Evolutionary conservation across 371 early-diverging fungal species (phyloP), one percentile per base, ranked within the genome.

Genomic region (Rhizomucor pusillus): DNA sequence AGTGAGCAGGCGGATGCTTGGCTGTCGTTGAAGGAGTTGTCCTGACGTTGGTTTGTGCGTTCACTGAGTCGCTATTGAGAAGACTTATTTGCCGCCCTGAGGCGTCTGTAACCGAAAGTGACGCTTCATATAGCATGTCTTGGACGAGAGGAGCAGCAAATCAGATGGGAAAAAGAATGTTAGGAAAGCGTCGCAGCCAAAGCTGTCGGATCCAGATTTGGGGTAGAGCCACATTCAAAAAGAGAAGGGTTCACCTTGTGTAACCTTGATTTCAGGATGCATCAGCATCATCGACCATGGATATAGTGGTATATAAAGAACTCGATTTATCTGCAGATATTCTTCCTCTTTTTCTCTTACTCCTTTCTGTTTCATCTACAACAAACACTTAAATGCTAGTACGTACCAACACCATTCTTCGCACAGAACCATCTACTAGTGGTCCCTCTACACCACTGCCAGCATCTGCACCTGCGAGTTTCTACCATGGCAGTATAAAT

Each of bases 61-160:
- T 11, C 35, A 37, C 20, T n/a, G 46, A 1, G 16, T 55, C 47
- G 35, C 47, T 45, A 23, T 63, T 63, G 1, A 63, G 43, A 11
- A 63, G 46, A 29, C 59, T 63, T 43, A 63, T 52, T 56, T 63
- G 64, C 20, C 64, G 58, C 20, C 64, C 64, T 6, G 59, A 59
- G 33, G 59, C 54, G 40, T 63, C 59, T 3, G 59, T 53, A 43
- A 59, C 50, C 7, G 64, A 63, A 6, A 63, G 43, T 12, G 49
- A 47, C 5, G 53, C 35, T 25, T 56, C 54, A 20, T 56, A 37
- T 47, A 41, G 41, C 33, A 25, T 14, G 24, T 13, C 1, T 50
- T 33, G 33, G 34, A 43, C 16, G 34, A 45, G 13, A 37, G 20
- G 40, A 52, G n/a, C 29, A 7, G 29, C 29, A 29, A 7, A 5